Evolutionary conservation across 2,329 filamentous ascomycete species (phyloP), one percentile per base, ranked within the genome.

Genomic region (Microdochium paspali): DNA sequence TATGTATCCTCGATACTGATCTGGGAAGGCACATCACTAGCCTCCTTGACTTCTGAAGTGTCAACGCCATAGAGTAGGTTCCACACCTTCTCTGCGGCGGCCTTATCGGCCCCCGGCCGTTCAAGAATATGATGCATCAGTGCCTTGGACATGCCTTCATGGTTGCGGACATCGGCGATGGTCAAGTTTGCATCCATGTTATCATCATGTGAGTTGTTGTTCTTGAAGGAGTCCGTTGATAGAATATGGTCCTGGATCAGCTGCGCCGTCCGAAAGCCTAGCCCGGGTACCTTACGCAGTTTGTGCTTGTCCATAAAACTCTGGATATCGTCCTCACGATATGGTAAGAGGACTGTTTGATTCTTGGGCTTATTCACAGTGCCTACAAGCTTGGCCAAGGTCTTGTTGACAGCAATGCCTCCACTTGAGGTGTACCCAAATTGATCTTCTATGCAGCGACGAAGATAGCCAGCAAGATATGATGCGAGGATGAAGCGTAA

Each of bases 1-100:
- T 95, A 97, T 15, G 89, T 93, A 65, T 97, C 90, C 61, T 97
- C 91, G 53, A 97, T 93, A 63, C 88, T 93, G 61, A 97, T 94
- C 64, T 96, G 90, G 1, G 80, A 82, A 0, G 91, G 91, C 1
- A 94, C 66, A 42, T 82, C 77, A 54, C 79, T 79, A 2, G 82
- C 85, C 52, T 82, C 74, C 45, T 82, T 80, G 18, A 97, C 89
- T 49, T 87, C 82, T 1, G 77, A 73, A 46, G 81, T 68, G 61
- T 97, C 91, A 24, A 89, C 73, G 5, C 90, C 91, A 61, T 96
- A 84, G 2, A 97, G 68, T 6, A 95, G 70, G 18, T 70, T 73
- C 89, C 89, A 97, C 3, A 90, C 69, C 54, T 80, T 84, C 28
- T 69, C 62, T 1, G 89, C 88, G 46, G 90, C 80, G 24, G 85